Evolutionary conservation across 441 rosid genomes (phyloP).

Genomic region (Erysimum pusillum): DNA sequence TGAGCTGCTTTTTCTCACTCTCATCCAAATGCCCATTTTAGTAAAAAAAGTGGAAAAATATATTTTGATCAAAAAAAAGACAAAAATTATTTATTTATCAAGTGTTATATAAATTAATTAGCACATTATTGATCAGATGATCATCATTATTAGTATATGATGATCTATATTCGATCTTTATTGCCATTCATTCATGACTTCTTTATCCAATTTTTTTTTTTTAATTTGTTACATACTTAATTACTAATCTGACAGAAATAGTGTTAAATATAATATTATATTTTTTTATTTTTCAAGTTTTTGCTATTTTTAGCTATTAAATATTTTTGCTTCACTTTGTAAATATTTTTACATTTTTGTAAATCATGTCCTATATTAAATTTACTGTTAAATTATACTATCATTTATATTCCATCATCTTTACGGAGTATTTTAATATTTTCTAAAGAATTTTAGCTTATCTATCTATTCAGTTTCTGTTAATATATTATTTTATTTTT

Average conservation of each 20-base stretch:
- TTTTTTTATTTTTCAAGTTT: not conserved
- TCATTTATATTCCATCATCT: not conserved
- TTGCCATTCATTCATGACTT: constrained; percentile 6
- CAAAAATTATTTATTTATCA: not conserved
- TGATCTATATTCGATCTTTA: constrained; percentile 19
- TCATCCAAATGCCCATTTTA: not conserved
- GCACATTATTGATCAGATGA: not conserved
- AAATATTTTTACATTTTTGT: not conserved
- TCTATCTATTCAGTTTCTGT: not conserved
- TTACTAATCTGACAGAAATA: not conserved
- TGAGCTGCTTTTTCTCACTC: constrained; percentile 24
- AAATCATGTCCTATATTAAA: not conserved
- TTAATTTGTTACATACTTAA: not conserved
- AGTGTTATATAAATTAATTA: not conserved
- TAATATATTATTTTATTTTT: not conserved
- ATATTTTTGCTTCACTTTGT: not conserved
- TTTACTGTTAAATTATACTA: no score
- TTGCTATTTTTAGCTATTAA: not conserved
- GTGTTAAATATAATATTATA: not conserved
- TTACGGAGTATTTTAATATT: not conserved
- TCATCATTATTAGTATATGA: constrained; percentile 16
- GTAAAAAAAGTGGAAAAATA: not conserved
- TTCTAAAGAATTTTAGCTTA: no score
- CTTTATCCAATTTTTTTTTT: not conserved
- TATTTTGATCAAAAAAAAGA: no score